phyloP scores from a whole-genome alignment of 805 yeast species.

The Gaillardinia entomophila region DNA sequence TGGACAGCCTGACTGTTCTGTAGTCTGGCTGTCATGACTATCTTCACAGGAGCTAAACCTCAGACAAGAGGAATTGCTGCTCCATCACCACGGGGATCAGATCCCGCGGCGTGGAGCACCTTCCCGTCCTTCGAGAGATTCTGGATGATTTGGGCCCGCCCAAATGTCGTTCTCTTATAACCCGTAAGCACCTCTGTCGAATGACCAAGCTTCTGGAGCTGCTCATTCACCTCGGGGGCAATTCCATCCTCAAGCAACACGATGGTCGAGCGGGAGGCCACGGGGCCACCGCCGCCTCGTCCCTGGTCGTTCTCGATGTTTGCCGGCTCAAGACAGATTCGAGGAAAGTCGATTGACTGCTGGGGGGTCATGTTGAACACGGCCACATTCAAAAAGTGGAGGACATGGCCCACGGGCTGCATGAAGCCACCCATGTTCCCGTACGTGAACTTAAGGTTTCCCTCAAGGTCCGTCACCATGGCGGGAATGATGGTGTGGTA shows the following conservation, averaged over 20 bases:
- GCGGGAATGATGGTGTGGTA: conserved; percentile 85
- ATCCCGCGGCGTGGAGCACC: conserved; percentile 60
- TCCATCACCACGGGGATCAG: conserved; percentile 84
- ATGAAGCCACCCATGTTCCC: conserved; percentile 87
- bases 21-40: no score
- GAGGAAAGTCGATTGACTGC: conserved; percentile 68
- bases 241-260: conserved; percentile 67
- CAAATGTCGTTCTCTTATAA: conserved; percentile 41
- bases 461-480: conserved; percentile 54
- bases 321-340: conserved; percentile 59
- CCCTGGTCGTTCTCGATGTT: conserved; percentile 43
- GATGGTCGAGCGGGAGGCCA: conserved; percentile 50
- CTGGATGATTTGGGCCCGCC: conserved; percentile 71
- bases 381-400: conserved; percentile 62
- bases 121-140: conserved; percentile 35
- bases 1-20: no score
- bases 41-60: no score
- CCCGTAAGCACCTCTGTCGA: conserved; percentile 40
- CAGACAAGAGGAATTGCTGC: conserved; percentile 54
- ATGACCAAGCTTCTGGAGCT: conserved; percentile 53
- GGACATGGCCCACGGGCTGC: conserved; percentile 84
- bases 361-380: conserved; percentile 65
- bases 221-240: conserved; percentile 36
- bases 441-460: conserved; percentile 54
- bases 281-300: conserved; percentile 60